Conservation (phyloP, 108 stramenopile genomes). For the Nannochloropsis gaditana region DNA sequence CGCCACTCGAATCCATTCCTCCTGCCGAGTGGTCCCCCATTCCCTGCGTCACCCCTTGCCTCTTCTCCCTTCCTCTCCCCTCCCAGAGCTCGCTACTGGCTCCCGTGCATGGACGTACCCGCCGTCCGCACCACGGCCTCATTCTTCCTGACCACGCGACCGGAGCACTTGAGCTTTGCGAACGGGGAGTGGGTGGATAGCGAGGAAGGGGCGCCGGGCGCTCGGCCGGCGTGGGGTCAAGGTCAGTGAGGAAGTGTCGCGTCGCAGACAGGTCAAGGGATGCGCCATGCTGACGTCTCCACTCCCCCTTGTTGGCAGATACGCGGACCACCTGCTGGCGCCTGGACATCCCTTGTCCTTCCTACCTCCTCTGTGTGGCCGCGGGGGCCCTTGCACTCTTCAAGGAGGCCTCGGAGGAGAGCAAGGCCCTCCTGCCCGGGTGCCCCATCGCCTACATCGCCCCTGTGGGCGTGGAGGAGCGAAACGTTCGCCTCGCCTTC, state of each 20-base stretch:
- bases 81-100: conserved; percentile 3
- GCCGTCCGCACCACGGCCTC: not conserved
- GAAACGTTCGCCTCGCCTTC: not conserved
- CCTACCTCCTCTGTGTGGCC: not conserved
- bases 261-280: too few species aligned
- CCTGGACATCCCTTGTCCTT: not conserved
- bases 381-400: not conserved
- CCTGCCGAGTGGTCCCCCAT: too few species aligned
- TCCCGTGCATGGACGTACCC: not conserved
- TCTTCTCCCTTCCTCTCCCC: not conserved
- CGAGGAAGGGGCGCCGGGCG: not conserved
- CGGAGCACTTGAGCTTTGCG: not conserved
- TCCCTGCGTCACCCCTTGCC: not conserved
- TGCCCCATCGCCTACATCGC: conserved; percentile 2
- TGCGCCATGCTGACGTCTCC: not conserved
- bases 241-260: too few species aligned
- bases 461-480: not conserved
- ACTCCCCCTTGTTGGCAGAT: not conserved
- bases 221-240: too few species aligned
- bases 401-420: not conserved
- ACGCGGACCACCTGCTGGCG: not conserved
- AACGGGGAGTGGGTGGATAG: not conserved
- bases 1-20: too few species aligned
- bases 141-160: not conserved
- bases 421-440: not conserved